These are phyloP conservation scores for Pleurostoma richardsiae DNA, from an alignment of 2,329 filamentous ascomycete genomes.

Conservation along the genomic window DNA sequence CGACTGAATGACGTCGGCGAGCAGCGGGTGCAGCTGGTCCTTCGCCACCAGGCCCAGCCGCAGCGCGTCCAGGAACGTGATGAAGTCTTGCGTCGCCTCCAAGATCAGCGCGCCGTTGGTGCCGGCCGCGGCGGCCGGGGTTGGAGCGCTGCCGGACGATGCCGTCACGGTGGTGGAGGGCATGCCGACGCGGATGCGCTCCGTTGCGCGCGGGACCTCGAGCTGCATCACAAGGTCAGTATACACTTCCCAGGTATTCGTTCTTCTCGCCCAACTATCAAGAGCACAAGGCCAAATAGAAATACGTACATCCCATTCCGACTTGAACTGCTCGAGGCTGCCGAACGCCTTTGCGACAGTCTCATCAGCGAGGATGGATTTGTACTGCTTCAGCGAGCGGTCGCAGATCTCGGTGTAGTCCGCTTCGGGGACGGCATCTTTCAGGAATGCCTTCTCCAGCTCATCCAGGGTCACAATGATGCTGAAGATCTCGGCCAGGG, in stretches of 20 bases:
- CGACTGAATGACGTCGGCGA: conserved; percentile 93
- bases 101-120: conserved; percentile 67
- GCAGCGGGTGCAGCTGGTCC: conserved; percentile 89
- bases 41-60: conserved; percentile 90
- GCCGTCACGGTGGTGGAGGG: conserved; percentile 72
- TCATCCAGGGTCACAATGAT: conserved; percentile 95
- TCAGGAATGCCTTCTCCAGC: conserved; percentile 92
- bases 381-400: conserved; percentile 91
- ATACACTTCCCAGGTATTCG: neutral
- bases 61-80: conserved; percentile 93
- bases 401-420: conserved; percentile 98
- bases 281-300: neutral
- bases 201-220: conserved; percentile 89
- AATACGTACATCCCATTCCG: conserved; percentile 76
- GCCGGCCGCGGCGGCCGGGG: conserved; percentile 35
- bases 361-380: conserved; percentile 86
- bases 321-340: conserved; percentile 86
- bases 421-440: conserved; percentile 84
- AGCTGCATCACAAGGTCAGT: conserved; percentile 53
- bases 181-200: conserved; percentile 86
- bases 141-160: conserved; percentile 37
- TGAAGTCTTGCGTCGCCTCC: conserved; percentile 95
- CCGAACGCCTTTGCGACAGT: conserved; percentile 84
- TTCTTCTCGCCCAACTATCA: neutral
- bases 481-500: conserved; percentile 93